These are phyloP conservation scores for Populus ilicifolia DNA, from an alignment of 345 rosid species.

Conservation along the genomic window DNA sequence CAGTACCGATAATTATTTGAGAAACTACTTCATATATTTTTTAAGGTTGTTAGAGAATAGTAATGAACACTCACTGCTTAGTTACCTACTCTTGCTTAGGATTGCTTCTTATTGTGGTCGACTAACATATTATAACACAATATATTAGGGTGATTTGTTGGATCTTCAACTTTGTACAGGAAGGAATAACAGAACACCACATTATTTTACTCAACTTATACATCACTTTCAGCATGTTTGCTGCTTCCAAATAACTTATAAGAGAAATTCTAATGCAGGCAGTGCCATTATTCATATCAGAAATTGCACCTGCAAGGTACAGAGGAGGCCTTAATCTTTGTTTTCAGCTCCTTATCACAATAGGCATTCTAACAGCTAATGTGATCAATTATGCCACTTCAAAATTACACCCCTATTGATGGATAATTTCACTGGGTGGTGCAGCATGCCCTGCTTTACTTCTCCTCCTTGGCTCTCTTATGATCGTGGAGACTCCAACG, in stretches of 20 bases:
- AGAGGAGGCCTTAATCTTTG: conserved; percentile 33
- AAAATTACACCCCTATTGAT: conserved; percentile 37
- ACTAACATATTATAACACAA: too few relatives aligned
- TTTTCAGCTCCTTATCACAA: conserved; percentile 26
- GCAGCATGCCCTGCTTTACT: conserved; percentile 56
- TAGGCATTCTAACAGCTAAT: conserved; percentile 24
- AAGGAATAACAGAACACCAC: too few relatives aligned
- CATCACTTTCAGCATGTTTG: too few relatives aligned
- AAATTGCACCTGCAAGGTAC: conserved; percentile 27
- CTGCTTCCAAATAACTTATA: too few relatives aligned
- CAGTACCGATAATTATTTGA: too few relatives aligned
- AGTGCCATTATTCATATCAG: conserved; percentile 35
- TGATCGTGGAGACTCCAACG: conserved; percentile 63
- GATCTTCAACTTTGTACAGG: too few relatives aligned
- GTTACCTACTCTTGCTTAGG: too few relatives aligned
- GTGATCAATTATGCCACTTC: conserved; percentile 24
- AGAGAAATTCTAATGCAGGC: conserved; percentile 21
- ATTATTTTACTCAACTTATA: too few relatives aligned
- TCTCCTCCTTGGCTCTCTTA: conserved; percentile 52
- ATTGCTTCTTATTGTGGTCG: not conserved
- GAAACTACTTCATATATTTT: not conserved
- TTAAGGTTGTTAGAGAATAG: too few relatives aligned
- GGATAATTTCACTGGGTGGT: conserved; percentile 66
- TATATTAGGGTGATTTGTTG: too few relatives aligned
- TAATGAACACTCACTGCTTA: too few relatives aligned